Conservation (phyloP, 768 basidiomycete genomes). For the Galerina sulciceps region DNA sequence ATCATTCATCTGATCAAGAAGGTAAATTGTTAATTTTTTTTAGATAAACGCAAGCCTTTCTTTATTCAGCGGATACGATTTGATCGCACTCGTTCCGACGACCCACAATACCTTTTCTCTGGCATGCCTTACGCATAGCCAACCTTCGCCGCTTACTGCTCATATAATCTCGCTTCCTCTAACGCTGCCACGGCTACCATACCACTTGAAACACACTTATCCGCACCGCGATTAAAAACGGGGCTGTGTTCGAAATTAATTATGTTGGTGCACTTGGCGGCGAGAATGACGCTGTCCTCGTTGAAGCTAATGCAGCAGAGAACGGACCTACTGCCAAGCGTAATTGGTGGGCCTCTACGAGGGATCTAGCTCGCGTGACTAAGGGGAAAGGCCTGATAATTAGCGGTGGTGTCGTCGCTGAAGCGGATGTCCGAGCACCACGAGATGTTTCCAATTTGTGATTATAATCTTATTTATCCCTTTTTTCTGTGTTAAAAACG, state of each 20-base stretch:
- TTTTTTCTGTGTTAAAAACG: background rate
- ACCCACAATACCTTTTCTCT: slow-evolving; percentile 73
- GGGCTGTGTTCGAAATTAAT: slow-evolving; percentile 81
- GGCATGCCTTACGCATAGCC: slow-evolving; percentile 80
- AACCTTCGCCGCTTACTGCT: slow-evolving; percentile 75
- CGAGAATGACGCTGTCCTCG: slow-evolving; percentile 51
- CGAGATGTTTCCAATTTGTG: slow-evolving; percentile 80
- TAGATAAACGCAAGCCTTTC: slow-evolving; percentile 76
- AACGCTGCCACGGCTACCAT: slow-evolving; percentile 77
- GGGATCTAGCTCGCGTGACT: slow-evolving; percentile 79
- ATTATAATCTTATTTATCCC: slow-evolving; percentile 22
- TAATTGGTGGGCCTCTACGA: slow-evolving; percentile 84
- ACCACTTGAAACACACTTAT: slow-evolving; percentile 87
- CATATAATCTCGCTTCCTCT: slow-evolving; percentile 84
- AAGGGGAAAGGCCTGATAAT: slow-evolving; percentile 80
- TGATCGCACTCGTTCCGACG: slow-evolving; percentile 77
- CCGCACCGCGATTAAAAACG: slow-evolving; percentile 80
- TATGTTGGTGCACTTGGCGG: slow-evolving; percentile 78
- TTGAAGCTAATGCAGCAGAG: slow-evolving; percentile 53
- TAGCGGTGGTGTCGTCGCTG: slow-evolving; percentile 66
- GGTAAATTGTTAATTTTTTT: background rate
- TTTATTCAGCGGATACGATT: slow-evolving; percentile 69
- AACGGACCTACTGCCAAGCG: slow-evolving; percentile 61
- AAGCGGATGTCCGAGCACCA: slow-evolving; percentile 70
- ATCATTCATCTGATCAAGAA: background rate